phyloP scores from a whole-genome alignment of 352 stramenopile genomes.

The Globisporangium polare region DNA sequence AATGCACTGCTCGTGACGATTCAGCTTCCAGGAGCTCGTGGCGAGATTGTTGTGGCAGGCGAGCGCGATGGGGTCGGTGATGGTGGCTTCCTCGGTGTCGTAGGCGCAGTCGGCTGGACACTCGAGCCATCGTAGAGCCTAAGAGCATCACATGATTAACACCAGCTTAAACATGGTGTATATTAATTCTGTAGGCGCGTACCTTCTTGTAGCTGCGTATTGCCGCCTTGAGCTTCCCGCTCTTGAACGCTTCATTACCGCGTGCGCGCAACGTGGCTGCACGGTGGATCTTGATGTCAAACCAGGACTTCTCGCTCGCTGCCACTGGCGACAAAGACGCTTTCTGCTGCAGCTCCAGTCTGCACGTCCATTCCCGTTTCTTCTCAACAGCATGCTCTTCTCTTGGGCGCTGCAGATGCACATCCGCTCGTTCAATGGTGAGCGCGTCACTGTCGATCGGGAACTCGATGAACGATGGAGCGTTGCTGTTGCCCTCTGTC shows the following conservation, averaged over 20 bases:
- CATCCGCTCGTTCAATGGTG: background rate
- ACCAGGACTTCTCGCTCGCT: constrained; percentile 23
- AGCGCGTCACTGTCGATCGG: constrained; percentile 1
- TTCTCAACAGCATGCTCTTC: background rate
- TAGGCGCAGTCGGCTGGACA: constrained; percentile 41
- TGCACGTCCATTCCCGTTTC: constrained; percentile 2
- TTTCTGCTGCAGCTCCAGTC: background rate
- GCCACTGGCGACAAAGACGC: background rate
- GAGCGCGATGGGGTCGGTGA: constrained; percentile 30
- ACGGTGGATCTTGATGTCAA: constrained; percentile 43
- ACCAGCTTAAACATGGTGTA: background rate
- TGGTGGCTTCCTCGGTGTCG: constrained; percentile 27
- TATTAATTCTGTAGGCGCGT: background rate
- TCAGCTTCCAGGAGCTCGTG: constrained; percentile 54
- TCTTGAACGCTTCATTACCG: constrained; percentile 58
- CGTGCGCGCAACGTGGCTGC: constrained; percentile 40
- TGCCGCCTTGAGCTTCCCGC: constrained; percentile 25
- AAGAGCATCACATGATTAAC: background rate
- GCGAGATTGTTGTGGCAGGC: constrained; percentile 61
- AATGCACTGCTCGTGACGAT: constrained; percentile 37
- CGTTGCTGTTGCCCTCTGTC: background rate
- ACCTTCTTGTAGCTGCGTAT: constrained; percentile 39
- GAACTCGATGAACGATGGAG: background rate
- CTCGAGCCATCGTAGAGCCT: constrained; percentile 53
- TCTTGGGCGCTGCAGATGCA: background rate